phyloP scores from a whole-genome alignment of 208 protist species.

The Kentomonas sorsogonicus region DNA sequence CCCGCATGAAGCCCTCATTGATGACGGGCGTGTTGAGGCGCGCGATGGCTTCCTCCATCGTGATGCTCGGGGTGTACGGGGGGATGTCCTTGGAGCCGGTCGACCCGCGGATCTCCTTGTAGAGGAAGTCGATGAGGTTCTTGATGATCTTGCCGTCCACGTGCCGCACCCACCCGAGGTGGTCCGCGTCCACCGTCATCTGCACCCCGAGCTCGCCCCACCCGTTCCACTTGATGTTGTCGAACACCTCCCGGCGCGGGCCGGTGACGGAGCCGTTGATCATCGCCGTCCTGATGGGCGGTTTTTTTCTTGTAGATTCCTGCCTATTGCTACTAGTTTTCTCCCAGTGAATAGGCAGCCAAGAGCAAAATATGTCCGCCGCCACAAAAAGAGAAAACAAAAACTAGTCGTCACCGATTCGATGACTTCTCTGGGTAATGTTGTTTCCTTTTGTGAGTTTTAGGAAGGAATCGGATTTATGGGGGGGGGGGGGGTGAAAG shows the following conservation, averaged over 20 bases:
- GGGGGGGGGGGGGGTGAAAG: neutral
- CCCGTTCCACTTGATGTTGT: conserved; percentile 89
- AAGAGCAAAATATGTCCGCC: conserved; percentile 8
- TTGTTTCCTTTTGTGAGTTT: no score
- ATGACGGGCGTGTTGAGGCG: conserved; percentile 59
- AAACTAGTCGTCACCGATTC: neutral
- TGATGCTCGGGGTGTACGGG: conserved; percentile 55
- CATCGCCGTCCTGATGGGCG: no score
- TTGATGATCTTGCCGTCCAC: conserved; percentile 76
- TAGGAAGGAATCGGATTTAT: no score
- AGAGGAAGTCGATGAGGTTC: conserved; percentile 72
- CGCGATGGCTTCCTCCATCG: conserved; percentile 62
- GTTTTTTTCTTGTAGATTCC: neutral
- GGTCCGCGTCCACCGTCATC: conserved; percentile 64
- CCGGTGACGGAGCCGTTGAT: no score
- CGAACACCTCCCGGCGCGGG: conserved; percentile 43
- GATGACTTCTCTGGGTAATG: no score
- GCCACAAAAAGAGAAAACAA: conserved; percentile 12
- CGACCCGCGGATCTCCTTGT: conserved; percentile 61
- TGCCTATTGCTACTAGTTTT: neutral
- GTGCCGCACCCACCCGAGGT: conserved; percentile 53
- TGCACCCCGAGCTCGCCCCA: conserved; percentile 62
- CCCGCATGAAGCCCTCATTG: conserved; percentile 75
- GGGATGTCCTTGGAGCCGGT: conserved; percentile 34
- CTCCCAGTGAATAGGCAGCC: conserved; percentile 7